phyloP scores from a whole-genome alignment of 2,329 filamentous ascomycete species.

The Alternaria brassicae region DNA sequence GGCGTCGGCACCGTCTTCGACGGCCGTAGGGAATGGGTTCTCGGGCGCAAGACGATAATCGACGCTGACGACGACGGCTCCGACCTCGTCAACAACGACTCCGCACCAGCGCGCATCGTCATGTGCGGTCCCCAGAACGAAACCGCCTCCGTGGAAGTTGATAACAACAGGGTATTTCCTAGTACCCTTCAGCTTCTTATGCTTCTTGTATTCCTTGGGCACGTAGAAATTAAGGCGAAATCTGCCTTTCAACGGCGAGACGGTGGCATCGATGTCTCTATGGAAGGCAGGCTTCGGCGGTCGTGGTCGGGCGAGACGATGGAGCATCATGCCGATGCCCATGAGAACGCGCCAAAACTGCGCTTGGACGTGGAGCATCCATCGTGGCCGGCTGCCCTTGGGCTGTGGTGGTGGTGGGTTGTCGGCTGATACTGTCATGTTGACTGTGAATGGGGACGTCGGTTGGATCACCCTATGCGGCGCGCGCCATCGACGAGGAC shows the following conservation, averaged over 20 bases:
- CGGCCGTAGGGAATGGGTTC: conserved; percentile 67
- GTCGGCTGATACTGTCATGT: conserved; percentile 8
- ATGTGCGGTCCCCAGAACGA: conserved; percentile 64
- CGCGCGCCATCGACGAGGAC: conserved; percentile 15
- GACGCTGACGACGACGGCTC: conserved; percentile 66
- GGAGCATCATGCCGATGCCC: conserved; percentile 72
- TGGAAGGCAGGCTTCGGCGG: conserved; percentile 68
- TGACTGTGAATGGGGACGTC: background rate
- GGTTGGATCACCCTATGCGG: conserved; percentile 2
- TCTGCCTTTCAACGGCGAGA: conserved; percentile 54
- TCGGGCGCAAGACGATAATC: conserved; percentile 69
- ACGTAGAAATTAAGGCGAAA: conserved; percentile 68
- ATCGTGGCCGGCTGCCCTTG: conserved; percentile 55
- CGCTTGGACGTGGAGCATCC: conserved; percentile 69
- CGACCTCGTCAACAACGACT: conserved; percentile 62
- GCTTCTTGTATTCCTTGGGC: conserved; percentile 58
- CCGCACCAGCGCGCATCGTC: conserved; percentile 68
- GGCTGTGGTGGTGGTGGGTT: conserved; percentile 22
- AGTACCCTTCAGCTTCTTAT: conserved; percentile 51
- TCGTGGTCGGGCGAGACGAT: conserved; percentile 66
- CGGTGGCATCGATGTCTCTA: conserved; percentile 60
- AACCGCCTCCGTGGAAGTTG: conserved; percentile 71
- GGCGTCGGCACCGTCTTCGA: conserved; percentile 69
- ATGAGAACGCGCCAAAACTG: conserved; percentile 72
- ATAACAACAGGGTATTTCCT: conserved; percentile 64